Evolutionary conservation across 441 rosid species (phyloP).

Genomic region (Erodium chrysanthum): DNA sequence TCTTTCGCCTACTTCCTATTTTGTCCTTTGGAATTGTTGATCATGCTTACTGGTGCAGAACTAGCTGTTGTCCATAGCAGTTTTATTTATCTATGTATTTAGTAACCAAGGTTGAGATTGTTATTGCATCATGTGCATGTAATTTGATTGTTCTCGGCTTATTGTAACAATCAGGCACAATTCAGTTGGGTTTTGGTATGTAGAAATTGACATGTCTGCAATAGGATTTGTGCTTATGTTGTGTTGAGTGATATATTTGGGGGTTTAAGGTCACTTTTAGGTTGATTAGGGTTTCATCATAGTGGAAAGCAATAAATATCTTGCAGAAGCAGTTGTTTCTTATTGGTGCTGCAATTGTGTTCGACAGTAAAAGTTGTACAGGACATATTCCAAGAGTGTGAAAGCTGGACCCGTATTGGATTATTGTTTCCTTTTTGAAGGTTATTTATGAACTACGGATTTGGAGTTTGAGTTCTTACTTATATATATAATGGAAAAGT

Average conservation of each 20-base stretch:
- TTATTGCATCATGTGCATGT: background rate
- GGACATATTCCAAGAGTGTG: too few species aligned
- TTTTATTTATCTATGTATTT: background rate
- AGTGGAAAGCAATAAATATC: background rate
- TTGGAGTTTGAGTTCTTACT: background rate
- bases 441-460: conserved; percentile 3
- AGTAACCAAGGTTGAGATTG: background rate
- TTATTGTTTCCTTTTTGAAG: background rate
- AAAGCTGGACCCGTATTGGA: background rate
- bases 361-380: too few species aligned
- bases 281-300: background rate
- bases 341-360: too few species aligned
- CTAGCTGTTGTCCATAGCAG: background rate
- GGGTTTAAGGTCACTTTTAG: background rate
- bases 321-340: background rate
- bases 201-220: background rate
- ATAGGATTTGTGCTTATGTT: background rate
- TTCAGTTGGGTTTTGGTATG: background rate
- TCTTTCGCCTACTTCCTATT: background rate
- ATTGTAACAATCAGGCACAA: too few species aligned
- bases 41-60: background rate
- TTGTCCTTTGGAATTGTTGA: background rate
- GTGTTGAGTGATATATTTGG: background rate
- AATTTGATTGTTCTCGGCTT: background rate
- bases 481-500: background rate